Evolutionary conservation across 257 asterid genomes (phyloP), one percentile per base, ranked within the genome.

Genomic region (Misopates orontium): DNA sequence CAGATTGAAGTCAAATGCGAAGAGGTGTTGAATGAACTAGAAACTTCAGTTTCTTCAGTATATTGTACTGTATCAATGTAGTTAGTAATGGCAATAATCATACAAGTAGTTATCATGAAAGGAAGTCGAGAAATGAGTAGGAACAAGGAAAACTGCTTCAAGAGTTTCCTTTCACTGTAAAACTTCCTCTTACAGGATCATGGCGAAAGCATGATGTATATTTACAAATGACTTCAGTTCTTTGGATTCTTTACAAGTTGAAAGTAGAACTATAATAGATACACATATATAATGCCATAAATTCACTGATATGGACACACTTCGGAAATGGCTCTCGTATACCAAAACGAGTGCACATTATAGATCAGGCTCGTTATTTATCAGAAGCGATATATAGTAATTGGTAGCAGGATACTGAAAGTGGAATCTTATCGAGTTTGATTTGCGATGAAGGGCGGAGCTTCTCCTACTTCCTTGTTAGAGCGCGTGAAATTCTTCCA

Each of bases 401-500:
- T 28, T 71, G 40, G 48, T 65, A 54, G 70, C 72, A 23, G 49
- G 52, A 14, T 52, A 23, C 23, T 48, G 23, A 57, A 19, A 41
- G 55, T 22, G 36, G 64, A 54, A 56, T 62, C 61, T 73, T 47
- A 81, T 25, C 42, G 79, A 63, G 80, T 64, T 31, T 73, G 78
- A 10, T 79, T 70, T 54, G 79, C 39, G 56, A 85, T 71, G 49
- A 78, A 71, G 50, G 87, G 68, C 15, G 83, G 51, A 60, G 73
- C 58, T 10, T 74, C 62, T 10, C 67, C 44, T 24, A 48, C 10
- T 40, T 73, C 56, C 20, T 72, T 75, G 68, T 72, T 69, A 65
- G 91, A 80, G 75, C 85, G 79, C 0, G 71, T 59, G 42, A 84
- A 72, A 63, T 78, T 77, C 76, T 87, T 87, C 89, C 87, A 79